phyloP scores from a whole-genome alignment of 1,284 basidiomycete species.

The Jaminaea rosea region DNA sequence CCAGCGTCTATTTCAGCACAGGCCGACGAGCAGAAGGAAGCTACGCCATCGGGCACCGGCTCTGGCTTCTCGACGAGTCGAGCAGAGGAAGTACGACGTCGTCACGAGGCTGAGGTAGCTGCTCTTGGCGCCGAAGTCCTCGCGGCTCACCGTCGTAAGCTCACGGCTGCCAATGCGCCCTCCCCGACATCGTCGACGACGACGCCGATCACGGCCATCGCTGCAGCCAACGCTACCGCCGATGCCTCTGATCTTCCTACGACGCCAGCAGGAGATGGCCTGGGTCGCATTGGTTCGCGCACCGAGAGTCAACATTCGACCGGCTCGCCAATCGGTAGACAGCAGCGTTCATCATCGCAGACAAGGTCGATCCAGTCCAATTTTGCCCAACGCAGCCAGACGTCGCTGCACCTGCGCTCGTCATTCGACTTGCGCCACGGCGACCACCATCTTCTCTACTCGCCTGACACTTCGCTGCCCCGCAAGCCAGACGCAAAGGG shows the following conservation, averaged over 20 bases:
- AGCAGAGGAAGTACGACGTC: constrained; percentile 32
- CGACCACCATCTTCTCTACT: constrained; percentile 8
- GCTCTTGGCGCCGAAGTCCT: constrained; percentile 41
- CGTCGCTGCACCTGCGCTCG: background rate
- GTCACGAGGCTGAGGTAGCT: constrained; percentile 39
- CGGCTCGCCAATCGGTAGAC: background rate
- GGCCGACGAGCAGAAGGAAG: background rate
- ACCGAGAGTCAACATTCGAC: too few relatives aligned
- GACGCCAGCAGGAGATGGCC: too few relatives aligned
- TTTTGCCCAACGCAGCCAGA: background rate
- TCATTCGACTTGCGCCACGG: background rate
- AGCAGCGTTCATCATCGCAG: background rate
- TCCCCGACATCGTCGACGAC: background rate
- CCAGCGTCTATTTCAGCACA: background rate
- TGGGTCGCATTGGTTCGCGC: too few relatives aligned
- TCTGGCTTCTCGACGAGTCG: constrained; percentile 21
- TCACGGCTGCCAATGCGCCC: background rate
- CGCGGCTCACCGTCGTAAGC: constrained; percentile 22
- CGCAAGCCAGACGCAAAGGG: constrained; percentile 40
- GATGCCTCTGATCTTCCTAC: background rate
- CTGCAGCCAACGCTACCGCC: background rate
- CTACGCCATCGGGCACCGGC: constrained; percentile 9
- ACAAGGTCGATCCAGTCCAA: background rate
- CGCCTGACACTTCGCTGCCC: constrained; percentile 30
- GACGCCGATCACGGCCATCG: background rate